Conservation (phyloP, 768 basidiomycete species). For the Phaeotremella fagi region DNA sequence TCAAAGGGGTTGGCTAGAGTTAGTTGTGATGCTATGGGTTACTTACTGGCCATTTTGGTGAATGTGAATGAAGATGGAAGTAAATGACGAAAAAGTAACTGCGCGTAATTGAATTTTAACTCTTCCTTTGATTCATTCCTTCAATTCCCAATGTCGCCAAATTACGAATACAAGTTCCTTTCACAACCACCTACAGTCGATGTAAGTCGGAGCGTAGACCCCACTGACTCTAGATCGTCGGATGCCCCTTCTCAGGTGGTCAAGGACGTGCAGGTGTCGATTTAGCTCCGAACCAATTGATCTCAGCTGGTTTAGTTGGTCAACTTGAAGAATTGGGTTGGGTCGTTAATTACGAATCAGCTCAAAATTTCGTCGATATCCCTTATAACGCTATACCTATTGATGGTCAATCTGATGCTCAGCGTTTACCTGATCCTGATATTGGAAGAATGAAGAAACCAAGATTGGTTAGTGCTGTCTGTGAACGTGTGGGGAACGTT, state of each 20-base stretch:
- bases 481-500: conserved; percentile 67
- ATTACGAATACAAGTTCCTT: conserved; percentile 54
- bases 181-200: conserved; percentile 69
- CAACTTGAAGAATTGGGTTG: conserved; percentile 78
- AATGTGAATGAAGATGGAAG: too few species aligned
- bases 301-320: conserved; percentile 74
- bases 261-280: conserved; percentile 42
- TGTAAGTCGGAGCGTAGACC: conserved; percentile 54
- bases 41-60: background rate
- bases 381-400: conserved; percentile 38
- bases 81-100: too few species aligned
- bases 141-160: conserved; percentile 10
- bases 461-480: conserved; percentile 74
- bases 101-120: too few species aligned
- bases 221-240: conserved; percentile 64
- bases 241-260: conserved; percentile 76
- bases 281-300: conserved; percentile 68
- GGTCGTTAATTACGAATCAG: conserved; percentile 83
- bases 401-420: conserved; percentile 49
- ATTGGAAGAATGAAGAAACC: conserved; percentile 90
- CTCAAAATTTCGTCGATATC: conserved; percentile 67
- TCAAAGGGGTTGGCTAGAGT: conserved; percentile 32
- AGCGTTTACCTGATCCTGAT: conserved; percentile 59
- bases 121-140: background rate
- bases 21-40: background rate